phyloP scores from a whole-genome alignment of 1,284 basidiomycete genomes.

The Sanghuangporus baumii region DNA sequence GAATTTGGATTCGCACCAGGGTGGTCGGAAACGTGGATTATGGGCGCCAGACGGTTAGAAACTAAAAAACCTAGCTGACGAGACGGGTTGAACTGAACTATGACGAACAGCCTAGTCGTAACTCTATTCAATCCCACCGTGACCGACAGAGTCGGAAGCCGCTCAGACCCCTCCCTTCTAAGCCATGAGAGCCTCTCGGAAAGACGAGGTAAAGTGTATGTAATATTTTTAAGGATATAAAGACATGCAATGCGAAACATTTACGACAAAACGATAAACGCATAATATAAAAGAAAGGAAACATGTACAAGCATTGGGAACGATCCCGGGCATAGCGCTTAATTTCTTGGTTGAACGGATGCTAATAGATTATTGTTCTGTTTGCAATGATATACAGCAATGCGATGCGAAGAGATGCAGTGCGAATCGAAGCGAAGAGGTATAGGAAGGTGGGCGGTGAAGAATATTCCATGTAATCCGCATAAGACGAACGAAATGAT shows the following conservation, averaged over 20 bases:
- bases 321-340: neutral
- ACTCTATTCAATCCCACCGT: neutral
- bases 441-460: neutral
- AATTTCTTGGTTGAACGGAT: neutral
- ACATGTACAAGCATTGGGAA: neutral
- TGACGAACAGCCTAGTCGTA: neutral
- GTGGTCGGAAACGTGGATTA: neutral
- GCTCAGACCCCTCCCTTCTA: neutral
- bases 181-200: neutral
- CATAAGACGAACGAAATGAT: neutral
- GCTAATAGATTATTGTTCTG: constrained; percentile 2
- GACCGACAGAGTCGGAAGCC: neutral
- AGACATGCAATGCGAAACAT: neutral
- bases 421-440: neutral
- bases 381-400: constrained; percentile 4
- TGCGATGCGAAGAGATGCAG: neutral
- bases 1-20: neutral
- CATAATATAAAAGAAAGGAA: neutral
- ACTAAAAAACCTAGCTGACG: neutral
- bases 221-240: constrained; percentile 15
- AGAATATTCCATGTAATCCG: constrained; percentile 3
- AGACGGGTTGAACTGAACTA: neutral
- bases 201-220: neutral
- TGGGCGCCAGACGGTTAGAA: neutral
- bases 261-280: constrained; percentile 10